Conservation (phyloP, 345 rosid species). For the Nasturtium officinale region DNA sequence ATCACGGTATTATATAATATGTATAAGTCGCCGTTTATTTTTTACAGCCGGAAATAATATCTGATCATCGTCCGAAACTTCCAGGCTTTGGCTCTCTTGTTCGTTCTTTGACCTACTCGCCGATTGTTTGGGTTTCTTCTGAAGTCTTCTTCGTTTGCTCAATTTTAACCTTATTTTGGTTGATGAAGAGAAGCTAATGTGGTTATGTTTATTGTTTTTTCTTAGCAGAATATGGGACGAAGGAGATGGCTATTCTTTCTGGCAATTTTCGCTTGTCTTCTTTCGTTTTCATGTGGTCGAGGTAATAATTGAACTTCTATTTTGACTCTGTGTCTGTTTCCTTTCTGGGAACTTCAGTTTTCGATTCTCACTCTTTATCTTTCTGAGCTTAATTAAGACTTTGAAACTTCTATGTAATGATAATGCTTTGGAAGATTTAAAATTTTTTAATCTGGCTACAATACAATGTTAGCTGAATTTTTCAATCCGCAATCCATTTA, state of each 20-base stretch:
- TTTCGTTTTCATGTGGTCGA: conserved; percentile 49
- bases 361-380: not conserved
- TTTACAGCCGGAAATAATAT: not conserved
- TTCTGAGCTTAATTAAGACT: not conserved
- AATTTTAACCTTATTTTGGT: not conserved
- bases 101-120: not conserved
- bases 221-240: conserved; percentile 53
- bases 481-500: not conserved
- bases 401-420: not conserved
- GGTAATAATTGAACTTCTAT: conserved; percentile 41
- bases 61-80: conserved; percentile 17
- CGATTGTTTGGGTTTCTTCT: not conserved
- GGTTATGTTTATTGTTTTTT: not conserved
- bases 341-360: conserved; percentile 11
- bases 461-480: not conserved
- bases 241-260: conserved; percentile 44
- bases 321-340: not conserved
- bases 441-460: not conserved
- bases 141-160: conserved; percentile 10
- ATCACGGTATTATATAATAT: conserved; percentile 10
- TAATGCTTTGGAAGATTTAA: not conserved
- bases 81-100: not conserved
- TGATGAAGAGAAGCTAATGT: conserved; percentile 6
- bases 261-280: conserved; percentile 41
- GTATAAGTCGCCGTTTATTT: conserved; percentile 11